Conservation (phyloP, 148 eudicot species). For the Arctostaphylos glauca region DNA sequence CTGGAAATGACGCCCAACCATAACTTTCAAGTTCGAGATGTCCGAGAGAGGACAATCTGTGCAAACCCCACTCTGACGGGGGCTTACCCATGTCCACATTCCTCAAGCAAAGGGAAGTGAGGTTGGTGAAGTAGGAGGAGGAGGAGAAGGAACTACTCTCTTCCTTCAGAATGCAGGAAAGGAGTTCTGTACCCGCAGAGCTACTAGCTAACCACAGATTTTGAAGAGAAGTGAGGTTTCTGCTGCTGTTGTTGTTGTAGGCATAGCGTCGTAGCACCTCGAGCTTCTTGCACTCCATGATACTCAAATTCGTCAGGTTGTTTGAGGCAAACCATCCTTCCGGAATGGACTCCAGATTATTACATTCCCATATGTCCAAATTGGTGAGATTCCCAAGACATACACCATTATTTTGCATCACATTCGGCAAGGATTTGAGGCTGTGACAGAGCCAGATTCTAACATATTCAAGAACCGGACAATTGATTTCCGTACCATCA, state of each 20-base stretch:
- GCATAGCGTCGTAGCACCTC: too few species aligned
- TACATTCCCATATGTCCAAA: neutral
- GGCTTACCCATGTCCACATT: neutral
- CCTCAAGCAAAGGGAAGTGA: neutral
- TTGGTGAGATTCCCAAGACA: neutral
- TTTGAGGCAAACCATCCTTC: neutral
- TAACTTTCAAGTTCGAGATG: neutral
- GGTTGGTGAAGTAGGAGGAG: neutral
- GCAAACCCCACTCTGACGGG: too few species aligned
- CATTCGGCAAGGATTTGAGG: neutral
- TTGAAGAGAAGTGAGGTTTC: neutral
- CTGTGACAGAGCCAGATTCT: neutral
- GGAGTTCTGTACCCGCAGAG: neutral
- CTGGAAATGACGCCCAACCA: neutral
- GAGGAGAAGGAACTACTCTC: neutral
- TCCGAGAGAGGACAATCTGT: neutral
- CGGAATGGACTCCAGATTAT: neutral
- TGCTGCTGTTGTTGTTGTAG: neutral
- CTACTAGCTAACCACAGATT: neutral
- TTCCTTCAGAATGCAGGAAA: neutral
- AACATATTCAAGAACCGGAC: too few species aligned
- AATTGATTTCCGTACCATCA: neutral
- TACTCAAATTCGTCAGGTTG: too few species aligned
- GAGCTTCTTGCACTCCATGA: too few species aligned
- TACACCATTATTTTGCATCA: too few species aligned